Evolutionary conservation across 495 filamentous ascomycete species (phyloP), one percentile per base, ranked within the genome.

Genomic region (Penicillium herquei): DNA sequence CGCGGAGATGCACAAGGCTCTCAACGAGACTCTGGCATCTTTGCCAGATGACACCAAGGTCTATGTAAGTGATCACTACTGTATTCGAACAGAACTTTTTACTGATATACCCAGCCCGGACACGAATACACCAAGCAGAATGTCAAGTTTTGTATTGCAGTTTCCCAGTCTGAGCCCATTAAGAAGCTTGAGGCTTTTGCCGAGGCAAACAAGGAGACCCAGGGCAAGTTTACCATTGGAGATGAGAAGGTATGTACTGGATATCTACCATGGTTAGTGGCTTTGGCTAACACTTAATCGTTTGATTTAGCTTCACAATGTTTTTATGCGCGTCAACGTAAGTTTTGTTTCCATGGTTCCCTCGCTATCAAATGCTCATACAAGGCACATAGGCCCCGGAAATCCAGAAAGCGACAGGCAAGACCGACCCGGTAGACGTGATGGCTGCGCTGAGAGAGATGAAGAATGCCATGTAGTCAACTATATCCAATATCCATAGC

Each of bases 101-200:
- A 61, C 43, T 31, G 47, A 17, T 37, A 37, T 37, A 21, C 45
- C 16, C 48, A 95, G 89, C 90, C 91, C 16, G 92, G 91, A n/a
- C 92, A 97, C 63, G 92, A 96, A 70, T 98, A 98, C 72, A 98
- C 95, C 39, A 96, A 94, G 67, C 80, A 84, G 37, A 98, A 98
- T 63, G 89, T 92, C 61, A 90, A 88, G 69, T 98, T 98, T 64
- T 86, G 83, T 49, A 65, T 88, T 34, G 85, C 83, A 10, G 86
- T 98, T 7, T 77, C 86, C 26, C 81, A 89, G 55, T 85, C 80
- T 14, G 87, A 89, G 30, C 78, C 91, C 0, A 83, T 96, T 52
- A 85, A 87, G 80, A 87, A 86, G 59, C 76, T 98, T 30, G 71
- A 85, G 50, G 75, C 81, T 0, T 96, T 92, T 70, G 89, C 91